Conservation (phyloP, 192 early-diverging fungal genomes). For the Diversispora epigaea region DNA sequence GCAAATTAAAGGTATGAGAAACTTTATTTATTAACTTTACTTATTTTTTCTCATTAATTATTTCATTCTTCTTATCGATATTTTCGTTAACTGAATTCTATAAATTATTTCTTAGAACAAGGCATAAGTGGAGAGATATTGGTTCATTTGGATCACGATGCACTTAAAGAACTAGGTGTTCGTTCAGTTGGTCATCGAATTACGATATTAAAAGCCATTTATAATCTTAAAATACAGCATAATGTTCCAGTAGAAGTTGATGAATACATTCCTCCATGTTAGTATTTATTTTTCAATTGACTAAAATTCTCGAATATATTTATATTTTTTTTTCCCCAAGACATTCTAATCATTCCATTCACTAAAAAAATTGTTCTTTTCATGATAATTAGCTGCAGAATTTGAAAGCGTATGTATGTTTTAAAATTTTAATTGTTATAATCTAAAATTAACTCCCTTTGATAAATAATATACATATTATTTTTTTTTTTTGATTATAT, state of each 20-base stretch:
- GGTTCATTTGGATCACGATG: constrained; percentile 84
- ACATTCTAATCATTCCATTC: neutral
- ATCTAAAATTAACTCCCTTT: neutral
- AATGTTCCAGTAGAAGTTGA: constrained; percentile 76
- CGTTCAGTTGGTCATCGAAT: constrained; percentile 84
- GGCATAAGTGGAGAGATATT: constrained; percentile 88
- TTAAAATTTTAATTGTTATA: neutral
- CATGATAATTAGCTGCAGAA: constrained; percentile 42
- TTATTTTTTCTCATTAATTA: neutral
- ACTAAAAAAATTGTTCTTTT: neutral
- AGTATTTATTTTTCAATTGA: constrained; percentile 7
- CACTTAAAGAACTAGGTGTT: constrained; percentile 86
- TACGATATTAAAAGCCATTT: constrained; percentile 87
- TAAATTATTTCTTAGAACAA: constrained; percentile 61
- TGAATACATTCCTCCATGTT: constrained; percentile 84
- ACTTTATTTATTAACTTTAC: neutral
- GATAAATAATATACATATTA: neutral
- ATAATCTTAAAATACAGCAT: constrained; percentile 76
- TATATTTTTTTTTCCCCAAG: neutral
- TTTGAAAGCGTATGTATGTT: constrained; percentile 55
- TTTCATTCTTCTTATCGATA: too few relatives aligned
- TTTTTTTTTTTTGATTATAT: neutral
- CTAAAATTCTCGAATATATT: neutral
- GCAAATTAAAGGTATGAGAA: constrained; percentile 53
- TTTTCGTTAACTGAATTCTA: neutral